These are phyloP conservation scores for Fraxinus albicans DNA, from an alignment of 305 asterid species.

Conservation along the genomic window DNA sequence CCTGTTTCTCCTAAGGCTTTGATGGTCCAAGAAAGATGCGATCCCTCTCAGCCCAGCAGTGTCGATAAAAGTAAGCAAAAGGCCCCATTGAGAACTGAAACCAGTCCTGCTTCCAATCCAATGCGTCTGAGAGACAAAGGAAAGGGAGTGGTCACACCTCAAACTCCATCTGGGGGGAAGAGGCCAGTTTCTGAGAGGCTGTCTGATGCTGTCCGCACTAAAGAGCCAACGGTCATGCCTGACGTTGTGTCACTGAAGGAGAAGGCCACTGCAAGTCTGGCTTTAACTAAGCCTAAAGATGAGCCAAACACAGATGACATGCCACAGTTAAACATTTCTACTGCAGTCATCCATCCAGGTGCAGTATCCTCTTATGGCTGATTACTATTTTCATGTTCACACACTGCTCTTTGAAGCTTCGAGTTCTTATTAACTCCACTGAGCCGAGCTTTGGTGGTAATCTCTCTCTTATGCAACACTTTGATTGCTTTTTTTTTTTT, in stretches of 20 bases:
- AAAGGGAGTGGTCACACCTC: slow-evolving; percentile 38
- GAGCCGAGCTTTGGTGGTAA: slow-evolving; percentile 5
- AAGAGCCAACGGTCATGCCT: slow-evolving; percentile 38
- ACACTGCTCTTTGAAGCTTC: slow-evolving; percentile 23
- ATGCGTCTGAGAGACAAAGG: slow-evolving; percentile 42
- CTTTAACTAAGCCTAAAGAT: slow-evolving; percentile 58
- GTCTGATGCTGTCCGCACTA: slow-evolving; percentile 30
- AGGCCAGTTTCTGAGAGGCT: slow-evolving; percentile 32
- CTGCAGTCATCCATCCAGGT: slow-evolving; percentile 62
- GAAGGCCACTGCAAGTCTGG: slow-evolving; percentile 32
- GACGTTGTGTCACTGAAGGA: slow-evolving; percentile 27
- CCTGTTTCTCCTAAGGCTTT: slow-evolving; percentile 41
- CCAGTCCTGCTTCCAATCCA: slow-evolving; percentile 38
- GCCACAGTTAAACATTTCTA: slow-evolving; percentile 39
- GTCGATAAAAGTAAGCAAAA: slow-evolving; percentile 20
- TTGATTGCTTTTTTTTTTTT: slow-evolving; percentile 4
- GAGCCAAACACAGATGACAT: slow-evolving; percentile 62
- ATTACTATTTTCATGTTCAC: slow-evolving; percentile 4
- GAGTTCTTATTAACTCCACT: slow-evolving; percentile 7
- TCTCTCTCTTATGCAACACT: slow-evolving; percentile 10
- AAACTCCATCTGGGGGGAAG: slow-evolving; percentile 35
- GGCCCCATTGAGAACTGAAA: slow-evolving; percentile 22
- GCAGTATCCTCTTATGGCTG: slow-evolving; percentile 17
- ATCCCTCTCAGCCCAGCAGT: slow-evolving; percentile 28
- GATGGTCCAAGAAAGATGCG: slow-evolving; percentile 31